Conservation (phyloP, 331 rosid species). For the Prunus yedoensis region DNA sequence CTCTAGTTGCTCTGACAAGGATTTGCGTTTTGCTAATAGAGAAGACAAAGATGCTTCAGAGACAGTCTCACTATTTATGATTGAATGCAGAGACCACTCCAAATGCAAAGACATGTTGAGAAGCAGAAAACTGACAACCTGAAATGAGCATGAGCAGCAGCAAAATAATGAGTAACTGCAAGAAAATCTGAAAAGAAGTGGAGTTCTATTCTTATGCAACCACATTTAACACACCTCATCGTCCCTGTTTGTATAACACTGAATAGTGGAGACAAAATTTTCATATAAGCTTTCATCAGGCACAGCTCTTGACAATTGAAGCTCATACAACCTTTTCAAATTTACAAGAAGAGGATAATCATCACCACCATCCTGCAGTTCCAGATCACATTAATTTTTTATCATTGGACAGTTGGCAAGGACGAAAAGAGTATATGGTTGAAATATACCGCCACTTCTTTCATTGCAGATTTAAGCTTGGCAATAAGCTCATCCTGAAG, state of each 20-base stretch:
- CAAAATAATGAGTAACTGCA: conserved; percentile 18
- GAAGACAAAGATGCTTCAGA: conserved; percentile 60
- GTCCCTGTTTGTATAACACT: conserved; percentile 60
- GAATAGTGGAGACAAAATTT: conserved; percentile 65
- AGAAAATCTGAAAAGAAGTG: conserved; percentile 5
- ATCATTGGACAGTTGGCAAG: conserved; percentile 4
- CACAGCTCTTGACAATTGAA: conserved; percentile 67
- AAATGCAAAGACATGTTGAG: conserved; percentile 69
- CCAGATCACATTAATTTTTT: conserved; percentile 28
- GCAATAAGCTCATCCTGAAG: conserved; percentile 70
- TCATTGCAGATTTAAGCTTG: conserved; percentile 78
- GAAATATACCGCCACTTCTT: conserved; percentile 74
- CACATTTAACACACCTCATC: conserved; percentile 64
- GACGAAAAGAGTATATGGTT: conserved; percentile 1
- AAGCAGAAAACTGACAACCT: conserved; percentile 87
- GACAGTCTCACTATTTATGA: conserved; percentile 48
- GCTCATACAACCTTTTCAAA: conserved; percentile 87
- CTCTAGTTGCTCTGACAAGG: conserved; percentile 63
- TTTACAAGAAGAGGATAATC: conserved; percentile 95
- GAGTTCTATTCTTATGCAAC: conserved; percentile 20
- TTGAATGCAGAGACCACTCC: conserved; percentile 66
- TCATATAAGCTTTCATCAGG: conserved; percentile 59
- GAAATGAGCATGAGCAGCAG: conserved; percentile 38
- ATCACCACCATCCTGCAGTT: conserved; percentile 89
- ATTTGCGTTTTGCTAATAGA: conserved; percentile 57